Evolutionary conservation across 1,284 basidiomycete genomes (phyloP), one percentile per base, ranked within the genome.

Genomic region (Peniophora sp.): DNA sequence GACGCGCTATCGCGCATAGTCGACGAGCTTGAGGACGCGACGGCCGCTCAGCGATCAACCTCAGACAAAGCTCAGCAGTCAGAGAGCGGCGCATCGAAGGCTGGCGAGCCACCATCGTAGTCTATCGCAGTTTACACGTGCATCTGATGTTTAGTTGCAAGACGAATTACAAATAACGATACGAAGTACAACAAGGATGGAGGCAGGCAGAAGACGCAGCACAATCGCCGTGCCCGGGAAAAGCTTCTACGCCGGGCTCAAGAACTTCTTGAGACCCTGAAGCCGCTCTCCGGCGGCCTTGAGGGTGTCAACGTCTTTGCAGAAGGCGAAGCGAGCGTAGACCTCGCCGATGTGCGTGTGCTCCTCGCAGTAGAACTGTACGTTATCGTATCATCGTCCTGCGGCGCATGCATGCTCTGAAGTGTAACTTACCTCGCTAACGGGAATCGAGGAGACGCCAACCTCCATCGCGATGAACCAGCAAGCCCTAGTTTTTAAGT

Each of bases 391-490:
- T 46, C 22, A 18, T 47, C 58, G n/a, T 54, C 48, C 42, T 44
- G 18, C 43, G 27, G 27, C 22, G 3, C n/a, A 35, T 18, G 3
- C 27, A 23, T 42, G n/a, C 37, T 35, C 24, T 47, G 46, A 49
- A 52, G 14, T 47, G 45, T 22, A 50, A 11, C 77, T 62, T 60
- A 92, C 90, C 78, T 94, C 93, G 73, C 92, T 95, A 51, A 93
- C 90, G 5, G 93, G 93, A 55, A 97, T 97, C 12, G 85, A 83
- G 37, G 93, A 95, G 18, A 97, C 93, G 18, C 89, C 90, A 41
- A 95, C 68, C 63, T 92, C 86, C 66, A 86, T 73, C 0, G 91
- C 92, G 57, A 95, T 85, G 71, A 93, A 94, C 92, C 92, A 96
- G 62, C 85, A 87, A 24, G 87, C 86, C 61, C 88, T 92, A 50